These are phyloP conservation scores for Fraxinus excelsior DNA, from an alignment of 257 asterid genomes.

Conservation along the genomic window DNA sequence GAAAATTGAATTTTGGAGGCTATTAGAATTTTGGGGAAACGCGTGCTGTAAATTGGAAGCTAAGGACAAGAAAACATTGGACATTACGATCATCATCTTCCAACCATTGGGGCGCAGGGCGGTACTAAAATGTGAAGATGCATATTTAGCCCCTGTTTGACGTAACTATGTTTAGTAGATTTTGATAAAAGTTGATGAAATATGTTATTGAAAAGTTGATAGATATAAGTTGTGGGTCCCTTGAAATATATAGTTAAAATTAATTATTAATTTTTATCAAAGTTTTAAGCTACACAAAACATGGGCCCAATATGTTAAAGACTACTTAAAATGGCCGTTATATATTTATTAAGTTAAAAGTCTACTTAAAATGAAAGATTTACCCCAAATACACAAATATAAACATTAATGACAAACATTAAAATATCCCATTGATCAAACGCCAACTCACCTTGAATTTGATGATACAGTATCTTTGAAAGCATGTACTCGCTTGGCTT, in stretches of 20 bases:
- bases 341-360: neutral
- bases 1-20: neutral
- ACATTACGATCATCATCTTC: neutral
- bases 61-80: neutral
- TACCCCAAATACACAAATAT: neutral
- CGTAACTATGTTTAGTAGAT: no score
- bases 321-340: neutral
- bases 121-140: neutral
- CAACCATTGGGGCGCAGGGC: neutral
- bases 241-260: no score
- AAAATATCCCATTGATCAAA: neutral
- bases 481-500: slow-evolving; percentile 85
- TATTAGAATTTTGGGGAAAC: neutral
- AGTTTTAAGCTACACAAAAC: no score
- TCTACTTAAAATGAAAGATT: neutral
- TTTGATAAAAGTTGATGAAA: no score
- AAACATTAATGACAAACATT: neutral
- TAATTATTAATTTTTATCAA: no score
- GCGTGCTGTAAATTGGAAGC: neutral
- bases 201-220: no score
- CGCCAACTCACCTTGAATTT: slow-evolving; percentile 49
- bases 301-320: neutral
- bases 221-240: no score
- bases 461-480: slow-evolving; percentile 83
- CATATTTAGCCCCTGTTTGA: neutral